Base-by-base conservation (phyloP, 169 alveolate genomes). In the Eimeria nieschulzi region DNA sequence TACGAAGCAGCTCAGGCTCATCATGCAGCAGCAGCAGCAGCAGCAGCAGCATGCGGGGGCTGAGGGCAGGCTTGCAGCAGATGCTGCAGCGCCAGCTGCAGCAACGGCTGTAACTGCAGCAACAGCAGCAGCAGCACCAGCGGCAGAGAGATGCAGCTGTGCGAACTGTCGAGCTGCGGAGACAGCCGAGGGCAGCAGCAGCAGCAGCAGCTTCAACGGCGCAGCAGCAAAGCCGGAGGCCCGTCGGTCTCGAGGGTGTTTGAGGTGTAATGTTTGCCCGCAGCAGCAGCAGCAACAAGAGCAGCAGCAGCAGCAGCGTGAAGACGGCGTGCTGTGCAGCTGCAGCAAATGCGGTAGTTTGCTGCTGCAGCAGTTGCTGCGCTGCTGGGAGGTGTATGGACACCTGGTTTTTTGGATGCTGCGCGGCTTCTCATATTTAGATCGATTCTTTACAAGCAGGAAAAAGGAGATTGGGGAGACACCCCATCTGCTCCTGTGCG, bases 321-420 rank as follows among this genome's bases (percentile, higher is more conserved):
- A 56, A 9, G 87, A 78, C 39, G 56, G 72, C 19, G 2, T 55
- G 71, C 25, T 78, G 26, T 78, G 73, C 46, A 55, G 73, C 72
- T 78, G 87, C 72, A 21, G 26, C 56, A 13, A 5, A 0, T 78
- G 87, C 55, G 87, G 87, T 13, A 56, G 55, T 78, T 78, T 55
- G 87, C 87, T 78, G 87, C 87, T 78, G 87, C 87, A 56, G 87
- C 87, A 21, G 73, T 71, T 78, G 73, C 87, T 78, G 73, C 87
- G 87, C 72, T 78, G 87, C 87, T 78, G 87, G 87, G 72, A 55
- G 71, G 87, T 78, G 73, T 78, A 78, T 55, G 87, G 87, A 55
- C 56, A 78, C 26, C 72, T 78, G 8, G 87, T 78, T 7, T 55
- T 54, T 55, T 78, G 87, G 87, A 55, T 78, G 7, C 54, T 78